These are phyloP conservation scores for Cladosporium sp. DNA, from an alignment of 2,329 filamentous ascomycete species.

Conservation along the genomic window DNA sequence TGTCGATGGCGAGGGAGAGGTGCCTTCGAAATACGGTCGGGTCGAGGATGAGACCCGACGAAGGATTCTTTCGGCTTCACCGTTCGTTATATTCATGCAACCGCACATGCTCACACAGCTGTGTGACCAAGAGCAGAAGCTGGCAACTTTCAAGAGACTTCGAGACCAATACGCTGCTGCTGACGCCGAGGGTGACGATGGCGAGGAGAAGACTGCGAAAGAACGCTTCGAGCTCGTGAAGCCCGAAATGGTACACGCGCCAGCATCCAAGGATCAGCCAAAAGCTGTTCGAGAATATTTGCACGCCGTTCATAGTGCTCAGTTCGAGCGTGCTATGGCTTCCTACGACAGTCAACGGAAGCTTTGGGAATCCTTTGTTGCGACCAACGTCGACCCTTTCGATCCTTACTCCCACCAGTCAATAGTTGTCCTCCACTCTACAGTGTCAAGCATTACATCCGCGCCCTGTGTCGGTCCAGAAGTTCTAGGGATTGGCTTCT, in stretches of 20 bases:
- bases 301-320: slow-evolving; percentile 90
- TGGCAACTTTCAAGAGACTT: slow-evolving; percentile 76
- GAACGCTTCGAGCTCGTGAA: slow-evolving; percentile 81
- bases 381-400: slow-evolving; percentile 82
- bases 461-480: slow-evolving; percentile 90
- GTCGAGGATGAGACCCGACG: slow-evolving; percentile 92
- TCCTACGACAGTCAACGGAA: slow-evolving; percentile 91
- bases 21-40: slow-evolving; percentile 88
- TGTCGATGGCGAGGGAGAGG: slow-evolving; percentile 5
- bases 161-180: slow-evolving; percentile 62
- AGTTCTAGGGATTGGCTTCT: slow-evolving; percentile 86
- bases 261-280: slow-evolving; percentile 78
- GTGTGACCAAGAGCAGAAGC: slow-evolving; percentile 79
- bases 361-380: slow-evolving; percentile 93
- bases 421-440: slow-evolving; percentile 88
- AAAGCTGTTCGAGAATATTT: slow-evolving; percentile 88
- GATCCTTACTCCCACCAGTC: slow-evolving; percentile 95
- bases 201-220: slow-evolving; percentile 27
- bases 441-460: slow-evolving; percentile 89
- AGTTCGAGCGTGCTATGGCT: slow-evolving; percentile 92
- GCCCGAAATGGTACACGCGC: slow-evolving; percentile 90
- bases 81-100: slow-evolving; percentile 91
- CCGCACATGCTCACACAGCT: slow-evolving; percentile 91
- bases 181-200: slow-evolving; percentile 43
- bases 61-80: slow-evolving; percentile 88